Conservation (phyloP, 805 yeast genomes). For the Zygotorulaspora chibaensis region DNA sequence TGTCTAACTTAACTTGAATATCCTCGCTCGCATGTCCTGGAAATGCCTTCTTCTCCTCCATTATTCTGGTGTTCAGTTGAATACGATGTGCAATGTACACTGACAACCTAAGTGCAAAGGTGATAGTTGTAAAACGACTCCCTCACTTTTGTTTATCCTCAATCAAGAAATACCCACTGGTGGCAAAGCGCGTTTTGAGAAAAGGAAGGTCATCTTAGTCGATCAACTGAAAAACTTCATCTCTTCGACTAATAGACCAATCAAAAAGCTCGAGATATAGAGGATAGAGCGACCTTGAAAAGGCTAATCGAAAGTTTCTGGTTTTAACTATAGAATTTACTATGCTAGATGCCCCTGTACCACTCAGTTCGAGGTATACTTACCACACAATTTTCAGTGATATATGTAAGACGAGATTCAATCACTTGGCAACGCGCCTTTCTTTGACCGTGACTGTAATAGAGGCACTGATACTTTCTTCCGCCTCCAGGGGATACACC, state of each 20-base stretch:
- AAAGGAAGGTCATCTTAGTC: not conserved
- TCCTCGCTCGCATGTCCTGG: conserved; percentile 22
- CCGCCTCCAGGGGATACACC: conserved; percentile 17
- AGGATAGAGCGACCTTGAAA: not conserved
- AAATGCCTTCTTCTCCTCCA: conserved; percentile 25
- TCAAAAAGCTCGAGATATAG: not conserved
- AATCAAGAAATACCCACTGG: not conserved
- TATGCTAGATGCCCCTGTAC: conserved; percentile 16
- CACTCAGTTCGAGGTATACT: conserved; percentile 28
- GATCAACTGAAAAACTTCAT: not conserved
- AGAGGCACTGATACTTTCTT: conserved; percentile 24
- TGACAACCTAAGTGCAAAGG: not conserved
- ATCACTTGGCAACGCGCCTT: conserved; percentile 37
- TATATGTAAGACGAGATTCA: conserved; percentile 39
- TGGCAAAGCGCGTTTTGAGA: conserved; percentile 1
- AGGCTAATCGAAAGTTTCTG: not conserved
- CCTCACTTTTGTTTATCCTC: not conserved
- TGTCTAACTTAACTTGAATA: conserved; percentile 39
- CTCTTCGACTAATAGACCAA: not conserved
- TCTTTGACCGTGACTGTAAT: conserved; percentile 31
- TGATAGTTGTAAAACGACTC: not conserved
- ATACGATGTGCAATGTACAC: too few relatives aligned
- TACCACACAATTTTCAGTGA: conserved; percentile 40
- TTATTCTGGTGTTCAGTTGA: not conserved
- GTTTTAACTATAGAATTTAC: not conserved